These are phyloP conservation scores for Ceriops tagal DNA, from an alignment of 345 rosid species.

Conservation along the genomic window DNA sequence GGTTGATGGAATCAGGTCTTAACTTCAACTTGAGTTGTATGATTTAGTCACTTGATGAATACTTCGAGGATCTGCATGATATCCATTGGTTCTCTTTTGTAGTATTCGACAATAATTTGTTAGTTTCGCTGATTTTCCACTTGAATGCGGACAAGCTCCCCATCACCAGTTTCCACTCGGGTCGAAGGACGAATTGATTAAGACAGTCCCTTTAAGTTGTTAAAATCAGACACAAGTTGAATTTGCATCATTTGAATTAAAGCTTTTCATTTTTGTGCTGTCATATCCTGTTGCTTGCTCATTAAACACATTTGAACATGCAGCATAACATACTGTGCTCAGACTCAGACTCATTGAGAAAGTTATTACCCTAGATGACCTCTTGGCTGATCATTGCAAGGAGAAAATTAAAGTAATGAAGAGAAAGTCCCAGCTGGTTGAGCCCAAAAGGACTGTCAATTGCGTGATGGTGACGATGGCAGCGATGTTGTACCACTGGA, in stretches of 20 bases:
- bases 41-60: too few relatives aligned
- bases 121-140: too few relatives aligned
- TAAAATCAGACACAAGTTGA: not conserved
- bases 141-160: too few relatives aligned
- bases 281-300: not conserved
- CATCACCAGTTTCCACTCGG: not conserved
- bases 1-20: too few relatives aligned
- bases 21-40: too few relatives aligned
- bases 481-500: slow-evolving; percentile 54
- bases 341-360: slow-evolving; percentile 42
- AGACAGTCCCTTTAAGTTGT: not conserved
- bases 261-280: not conserved
- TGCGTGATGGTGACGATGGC: slow-evolving; percentile 60
- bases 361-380: slow-evolving; percentile 75
- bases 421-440: slow-evolving; percentile 45
- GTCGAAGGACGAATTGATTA: not conserved
- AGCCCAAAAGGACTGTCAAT: slow-evolving; percentile 39
- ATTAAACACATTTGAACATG: too few relatives aligned
- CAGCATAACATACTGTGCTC: not conserved
- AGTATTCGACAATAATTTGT: too few relatives aligned
- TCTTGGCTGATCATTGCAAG: slow-evolving; percentile 60
- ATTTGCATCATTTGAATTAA: not conserved
- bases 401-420: slow-evolving; percentile 58
- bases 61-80: too few relatives aligned
- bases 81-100: too few relatives aligned